These are phyloP conservation scores for Aureobasidium sp. DNA, from an alignment of 2,329 filamentous ascomycete species.

Conservation along the genomic window DNA sequence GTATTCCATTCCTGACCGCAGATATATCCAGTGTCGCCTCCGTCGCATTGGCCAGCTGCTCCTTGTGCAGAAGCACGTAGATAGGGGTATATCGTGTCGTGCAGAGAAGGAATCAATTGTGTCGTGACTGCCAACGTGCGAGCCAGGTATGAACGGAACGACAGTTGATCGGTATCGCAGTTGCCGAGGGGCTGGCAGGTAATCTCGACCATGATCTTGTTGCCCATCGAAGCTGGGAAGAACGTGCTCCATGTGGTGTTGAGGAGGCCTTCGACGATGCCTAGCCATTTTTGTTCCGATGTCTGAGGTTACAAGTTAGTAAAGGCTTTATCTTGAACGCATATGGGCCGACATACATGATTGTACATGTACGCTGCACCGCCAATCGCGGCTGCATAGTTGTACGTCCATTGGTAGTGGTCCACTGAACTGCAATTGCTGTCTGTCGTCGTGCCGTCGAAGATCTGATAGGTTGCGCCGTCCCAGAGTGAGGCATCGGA, in stretches of 20 bases:
- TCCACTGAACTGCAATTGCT: conserved; percentile 40
- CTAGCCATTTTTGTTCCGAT: background rate
- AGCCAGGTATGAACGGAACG: conserved; percentile 66
- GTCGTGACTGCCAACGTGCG: conserved; percentile 38
- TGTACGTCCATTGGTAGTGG: conserved; percentile 43
- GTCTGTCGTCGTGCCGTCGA: conserved; percentile 39
- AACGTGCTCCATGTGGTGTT: conserved; percentile 32
- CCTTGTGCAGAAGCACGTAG: conserved; percentile 46
- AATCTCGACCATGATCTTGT: conserved; percentile 57
- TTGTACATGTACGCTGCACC: conserved; percentile 54
- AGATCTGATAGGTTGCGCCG: conserved; percentile 33
- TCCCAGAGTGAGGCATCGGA: conserved; percentile 47
- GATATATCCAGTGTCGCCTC: conserved; percentile 31
- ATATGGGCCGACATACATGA: conserved; percentile 18
- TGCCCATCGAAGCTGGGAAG: conserved; percentile 43
- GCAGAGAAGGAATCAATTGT: conserved; percentile 34
- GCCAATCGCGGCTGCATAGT: conserved; percentile 46
- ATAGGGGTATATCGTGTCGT: conserved; percentile 38
- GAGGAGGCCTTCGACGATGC: conserved; percentile 5
- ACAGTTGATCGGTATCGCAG: conserved; percentile 66
- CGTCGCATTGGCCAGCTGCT: conserved; percentile 48
- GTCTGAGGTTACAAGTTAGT: background rate
- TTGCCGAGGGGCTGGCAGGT: conserved; percentile 54
- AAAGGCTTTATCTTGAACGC: no score
- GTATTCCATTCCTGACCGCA: conserved; percentile 37